A percentile compares a stretch with the other conserved stretches of the same genome.
phyloP scores from a whole-genome alignment of 1,139 yeast species.

The Kodamaea alishanica region DNA sequence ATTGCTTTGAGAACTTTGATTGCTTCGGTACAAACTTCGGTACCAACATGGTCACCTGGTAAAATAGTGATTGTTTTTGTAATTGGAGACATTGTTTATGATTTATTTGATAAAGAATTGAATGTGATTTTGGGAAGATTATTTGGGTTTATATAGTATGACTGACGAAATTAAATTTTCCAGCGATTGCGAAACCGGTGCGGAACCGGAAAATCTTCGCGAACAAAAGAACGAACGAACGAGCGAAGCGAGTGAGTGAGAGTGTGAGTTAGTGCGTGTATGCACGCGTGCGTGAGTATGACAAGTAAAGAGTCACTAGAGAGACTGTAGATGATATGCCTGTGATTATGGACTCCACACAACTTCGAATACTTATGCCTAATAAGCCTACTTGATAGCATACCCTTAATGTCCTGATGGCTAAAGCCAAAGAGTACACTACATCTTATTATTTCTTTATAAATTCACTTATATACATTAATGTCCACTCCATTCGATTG shows the following conservation, averaged over 20 bases:
- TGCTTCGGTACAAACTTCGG: conserved; percentile 86
- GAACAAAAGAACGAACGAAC: neutral
- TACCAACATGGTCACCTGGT: conserved; percentile 97
- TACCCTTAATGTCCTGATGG: no score
- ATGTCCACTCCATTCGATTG: conserved; percentile 98
- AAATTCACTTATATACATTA: conserved; percentile 22
- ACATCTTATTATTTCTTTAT: no score
- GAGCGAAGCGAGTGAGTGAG: conserved; percentile 1
- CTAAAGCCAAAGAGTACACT: no score
- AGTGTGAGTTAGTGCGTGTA: neutral
- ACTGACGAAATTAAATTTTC: neutral
- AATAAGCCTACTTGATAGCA: no score
- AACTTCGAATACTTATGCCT: no score
- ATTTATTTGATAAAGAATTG: neutral
- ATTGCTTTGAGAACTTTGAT: conserved; percentile 84
- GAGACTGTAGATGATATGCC: no score
- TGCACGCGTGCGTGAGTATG: no score
- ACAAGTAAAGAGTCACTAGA: no score
- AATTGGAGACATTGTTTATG: conserved; percentile 11
- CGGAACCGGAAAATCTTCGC: conserved; percentile 4
- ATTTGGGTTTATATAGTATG: neutral
- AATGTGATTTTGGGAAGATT: neutral
- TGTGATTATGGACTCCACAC: no score
- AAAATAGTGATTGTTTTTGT: conserved; percentile 75
- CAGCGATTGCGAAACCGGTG: conserved; percentile 3